Evolutionary conservation across 257 asterid genomes (phyloP), one percentile per base, ranked within the genome.

Genomic region (Primulina eburnea): DNA sequence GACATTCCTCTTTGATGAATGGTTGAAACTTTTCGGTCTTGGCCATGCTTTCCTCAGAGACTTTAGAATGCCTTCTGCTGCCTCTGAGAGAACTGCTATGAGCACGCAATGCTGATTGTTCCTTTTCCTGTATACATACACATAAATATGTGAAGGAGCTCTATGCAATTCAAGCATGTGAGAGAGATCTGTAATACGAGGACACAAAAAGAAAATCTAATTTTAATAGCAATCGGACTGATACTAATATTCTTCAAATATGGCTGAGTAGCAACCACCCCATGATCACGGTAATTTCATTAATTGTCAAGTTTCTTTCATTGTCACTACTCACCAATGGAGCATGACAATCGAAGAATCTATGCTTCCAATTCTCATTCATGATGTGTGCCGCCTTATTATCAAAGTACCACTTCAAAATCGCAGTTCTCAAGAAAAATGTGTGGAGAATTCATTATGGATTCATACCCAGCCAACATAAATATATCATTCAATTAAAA

Each of bases 1-100:
- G 88, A 67, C 91, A 90, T 73, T 89, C 99, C 71, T 87, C 96
- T 79, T 83, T 89, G 83, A 94, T 82, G 78, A 94, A 90, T 12
- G 95, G 90, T 76, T 81, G 95, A 70, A 64, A 86, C 72, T 70
- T 85, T 63, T 61, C 82, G 62, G 77, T 73, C 78, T 79, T 77
- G 40, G 73, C 79, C 62, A 70, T 72, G 56, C 75, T 81, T 78
- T 81, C 90, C 65, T 81, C 87, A 56, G 86, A 81, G 76, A 73
- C 67, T 74, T 73, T 80, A 72, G 79, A 76, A 74, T 71, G 79
- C 40, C 69, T 77, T 62, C 73, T 80, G 62, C 75, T 70, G 63
- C 82, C 83, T 82, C 77, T 87, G 68, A 77, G 53, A 47, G 91
- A 80, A 76, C 89, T 83, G 76, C 87, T 89, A 73, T 79, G 88